These are phyloP conservation scores for Vaccinium vitisidaea DNA, from an alignment of 148 eudicot species.

Conservation along the genomic window DNA sequence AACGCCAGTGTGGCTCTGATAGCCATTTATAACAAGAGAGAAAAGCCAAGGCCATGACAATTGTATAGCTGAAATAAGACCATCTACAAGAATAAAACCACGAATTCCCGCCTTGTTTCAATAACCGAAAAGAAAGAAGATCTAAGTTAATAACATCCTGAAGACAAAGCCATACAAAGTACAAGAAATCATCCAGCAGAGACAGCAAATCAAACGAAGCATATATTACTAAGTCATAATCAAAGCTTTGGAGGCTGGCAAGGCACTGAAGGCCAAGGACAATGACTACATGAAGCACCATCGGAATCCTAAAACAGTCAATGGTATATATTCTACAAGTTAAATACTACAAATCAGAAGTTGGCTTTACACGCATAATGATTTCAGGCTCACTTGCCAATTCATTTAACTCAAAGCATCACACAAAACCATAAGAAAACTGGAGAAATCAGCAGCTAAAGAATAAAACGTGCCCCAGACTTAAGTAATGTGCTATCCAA, in stretches of 20 bases:
- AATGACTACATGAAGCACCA: background rate
- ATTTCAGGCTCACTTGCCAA: background rate
- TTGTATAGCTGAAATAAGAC: no score
- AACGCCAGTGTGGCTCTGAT: no score
- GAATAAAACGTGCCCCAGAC: background rate
- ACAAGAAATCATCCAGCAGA: background rate
- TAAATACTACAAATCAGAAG: background rate
- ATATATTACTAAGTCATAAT: background rate
- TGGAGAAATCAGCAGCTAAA: background rate
- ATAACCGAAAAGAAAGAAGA: background rate
- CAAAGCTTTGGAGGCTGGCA: background rate
- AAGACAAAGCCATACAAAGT: background rate
- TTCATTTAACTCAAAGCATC: background rate
- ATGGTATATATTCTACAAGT: background rate
- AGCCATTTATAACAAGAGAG: no score
- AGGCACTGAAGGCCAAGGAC: background rate
- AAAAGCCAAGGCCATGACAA: no score
- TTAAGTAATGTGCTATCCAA: background rate
- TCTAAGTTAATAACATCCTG: background rate
- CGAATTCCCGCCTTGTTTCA: background rate
- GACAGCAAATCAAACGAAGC: background rate
- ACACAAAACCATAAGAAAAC: background rate
- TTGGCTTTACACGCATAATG: background rate
- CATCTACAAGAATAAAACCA: background rate
- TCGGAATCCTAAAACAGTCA: background rate